phyloP scores from a whole-genome alignment of 2,329 filamentous ascomycete genomes.

The Talaromyces pinophilus region DNA sequence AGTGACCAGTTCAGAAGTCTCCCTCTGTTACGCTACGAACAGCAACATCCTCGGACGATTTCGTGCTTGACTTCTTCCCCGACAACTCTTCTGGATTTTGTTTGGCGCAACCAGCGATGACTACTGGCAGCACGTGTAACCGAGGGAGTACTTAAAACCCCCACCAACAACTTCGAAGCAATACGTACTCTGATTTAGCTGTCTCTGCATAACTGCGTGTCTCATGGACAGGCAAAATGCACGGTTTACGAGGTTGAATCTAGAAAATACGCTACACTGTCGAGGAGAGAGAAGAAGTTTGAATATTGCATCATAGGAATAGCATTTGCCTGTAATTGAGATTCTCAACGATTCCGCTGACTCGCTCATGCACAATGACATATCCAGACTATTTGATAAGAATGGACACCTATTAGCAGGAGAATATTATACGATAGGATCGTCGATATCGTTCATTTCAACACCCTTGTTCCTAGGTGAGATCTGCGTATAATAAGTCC shows the following conservation, averaged over 20 bases:
- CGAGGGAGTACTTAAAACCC: constrained; percentile 14
- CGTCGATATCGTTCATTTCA: neutral
- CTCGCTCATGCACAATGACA: constrained; percentile 5
- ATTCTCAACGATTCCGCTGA: neutral
- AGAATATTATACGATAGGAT: neutral
- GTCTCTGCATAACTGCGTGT: neutral
- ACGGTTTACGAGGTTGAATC: neutral
- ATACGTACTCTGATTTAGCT: neutral
- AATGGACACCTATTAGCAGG: neutral
- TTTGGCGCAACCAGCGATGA: neutral
- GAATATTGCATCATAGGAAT: too few species aligned
- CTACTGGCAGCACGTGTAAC: constrained; percentile 19
- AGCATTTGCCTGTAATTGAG: neutral
- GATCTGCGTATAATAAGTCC: neutral
- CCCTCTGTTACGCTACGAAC: neutral
- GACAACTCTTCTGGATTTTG: neutral
- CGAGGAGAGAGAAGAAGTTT: neutral
- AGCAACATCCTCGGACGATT: neutral
- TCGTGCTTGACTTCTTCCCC: neutral
- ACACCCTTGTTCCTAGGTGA: neutral
- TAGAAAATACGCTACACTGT: neutral
- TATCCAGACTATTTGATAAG: neutral
- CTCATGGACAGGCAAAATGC: neutral
- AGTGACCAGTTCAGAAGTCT: neutral
- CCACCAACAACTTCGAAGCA: constrained; percentile 11